Percentiles rank a stretch among this genome's conserved stretches.
Evolutionary conservation across 495 filamentous ascomycete genomes (phyloP).

Genomic region (Aspergillus carlsbadensis): DNA sequence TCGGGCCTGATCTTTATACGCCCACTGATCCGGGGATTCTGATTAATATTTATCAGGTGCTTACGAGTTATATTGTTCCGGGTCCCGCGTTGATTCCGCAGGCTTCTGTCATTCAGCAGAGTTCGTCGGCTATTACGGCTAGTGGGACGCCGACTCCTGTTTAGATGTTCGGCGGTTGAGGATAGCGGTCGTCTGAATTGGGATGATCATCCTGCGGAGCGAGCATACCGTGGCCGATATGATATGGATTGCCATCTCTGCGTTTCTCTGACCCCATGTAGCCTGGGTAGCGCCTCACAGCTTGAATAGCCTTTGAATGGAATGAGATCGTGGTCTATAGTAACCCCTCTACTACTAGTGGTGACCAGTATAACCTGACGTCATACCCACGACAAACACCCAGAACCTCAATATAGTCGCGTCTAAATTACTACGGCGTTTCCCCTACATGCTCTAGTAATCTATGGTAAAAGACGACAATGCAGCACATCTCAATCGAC

Average conservation of each 20-base stretch:
- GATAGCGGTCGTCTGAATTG: no score
- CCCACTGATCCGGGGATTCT: slow-evolving; percentile 55
- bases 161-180: no score
- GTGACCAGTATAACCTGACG: no score
- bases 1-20: slow-evolving; percentile 56
- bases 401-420: not conserved
- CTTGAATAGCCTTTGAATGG: no score
- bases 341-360: no score
- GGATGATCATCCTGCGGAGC: no score
- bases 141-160: slow-evolving; percentile 5
- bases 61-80: slow-evolving; percentile 45
- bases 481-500: slow-evolving; percentile 7
- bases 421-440: not conserved
- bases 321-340: no score
- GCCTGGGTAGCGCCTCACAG: no score
- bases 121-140: slow-evolving; percentile 16
- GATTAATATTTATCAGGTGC: slow-evolving; percentile 55
- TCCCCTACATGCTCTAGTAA: no score
- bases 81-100: slow-evolving; percentile 33
- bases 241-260: no score
- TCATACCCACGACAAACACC: not conserved
- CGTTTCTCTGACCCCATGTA: no score
- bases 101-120: not conserved
- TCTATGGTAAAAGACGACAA: not conserved
- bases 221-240: no score